Conservation (phyloP, 257 asterid species). For the Solanum neorickii region DNA sequence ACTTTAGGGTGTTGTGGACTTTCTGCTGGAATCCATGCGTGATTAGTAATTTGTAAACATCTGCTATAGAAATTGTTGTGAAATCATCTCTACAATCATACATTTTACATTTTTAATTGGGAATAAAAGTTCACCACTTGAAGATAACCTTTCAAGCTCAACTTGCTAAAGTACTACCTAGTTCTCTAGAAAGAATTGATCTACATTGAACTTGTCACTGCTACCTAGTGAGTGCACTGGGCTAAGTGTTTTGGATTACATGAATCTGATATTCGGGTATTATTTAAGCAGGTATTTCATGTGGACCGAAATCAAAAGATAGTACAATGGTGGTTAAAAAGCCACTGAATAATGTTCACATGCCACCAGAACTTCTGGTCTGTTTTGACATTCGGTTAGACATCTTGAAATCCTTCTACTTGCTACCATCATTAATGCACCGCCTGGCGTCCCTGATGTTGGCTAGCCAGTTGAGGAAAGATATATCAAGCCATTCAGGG, state of each 20-base stretch:
- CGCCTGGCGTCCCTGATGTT: constrained; percentile 79
- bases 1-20: neutral
- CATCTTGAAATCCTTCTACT: constrained; percentile 61
- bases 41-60: neutral
- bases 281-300: constrained; percentile 17
- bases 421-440: constrained; percentile 93
- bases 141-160: neutral
- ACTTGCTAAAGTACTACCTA: neutral
- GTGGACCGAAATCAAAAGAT: constrained; percentile 15
- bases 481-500: constrained; percentile 38
- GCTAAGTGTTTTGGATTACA: neutral
- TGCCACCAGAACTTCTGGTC: constrained; percentile 88
- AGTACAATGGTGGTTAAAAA: constrained; percentile 11
- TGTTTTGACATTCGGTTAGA: constrained; percentile 43
- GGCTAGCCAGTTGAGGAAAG: constrained; percentile 82
- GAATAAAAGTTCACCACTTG: neutral
- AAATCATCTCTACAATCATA: neutral
- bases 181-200: neutral
- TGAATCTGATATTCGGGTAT: neutral
- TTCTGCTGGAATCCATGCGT: neutral
- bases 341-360: constrained; percentile 53
- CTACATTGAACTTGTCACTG: neutral
- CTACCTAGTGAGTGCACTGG: neutral
- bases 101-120: neutral
- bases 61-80: neutral